Percentiles rank a stretch among this genome's conserved stretches.
phyloP scores from a whole-genome alignment of 208 protist species.

The Balamuthia mandrillaris region DNA sequence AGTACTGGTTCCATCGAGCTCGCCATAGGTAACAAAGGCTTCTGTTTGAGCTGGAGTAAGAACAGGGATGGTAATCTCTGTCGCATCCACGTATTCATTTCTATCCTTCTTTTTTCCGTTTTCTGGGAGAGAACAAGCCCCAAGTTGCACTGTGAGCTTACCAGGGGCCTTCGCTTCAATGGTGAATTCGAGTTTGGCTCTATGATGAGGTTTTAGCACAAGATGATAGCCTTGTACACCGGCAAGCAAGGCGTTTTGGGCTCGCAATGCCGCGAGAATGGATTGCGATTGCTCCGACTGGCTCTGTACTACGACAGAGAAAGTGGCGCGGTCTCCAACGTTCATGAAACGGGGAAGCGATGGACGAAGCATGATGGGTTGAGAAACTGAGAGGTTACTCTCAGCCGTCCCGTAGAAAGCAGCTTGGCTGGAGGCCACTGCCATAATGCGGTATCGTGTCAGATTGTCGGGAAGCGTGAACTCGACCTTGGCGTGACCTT shows the following conservation, averaged over 20 bases:
- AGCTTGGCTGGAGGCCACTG: constrained; percentile 15
- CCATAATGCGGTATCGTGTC: constrained; percentile 33
- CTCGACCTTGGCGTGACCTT: not conserved
- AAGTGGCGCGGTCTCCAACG: not conserved
- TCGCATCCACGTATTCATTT: constrained; percentile 5
- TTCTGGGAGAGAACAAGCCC: too few relatives aligned
- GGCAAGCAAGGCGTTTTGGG: too few relatives aligned
- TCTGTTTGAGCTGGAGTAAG: constrained; percentile 10
- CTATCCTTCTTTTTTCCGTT: too few relatives aligned
- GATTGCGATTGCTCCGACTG: too few relatives aligned
- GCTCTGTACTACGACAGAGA: constrained; percentile 23
- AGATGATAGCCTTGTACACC: too few relatives aligned
- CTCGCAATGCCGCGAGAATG: too few relatives aligned
- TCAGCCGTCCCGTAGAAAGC: constrained; percentile 21
- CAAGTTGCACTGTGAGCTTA: too few relatives aligned
- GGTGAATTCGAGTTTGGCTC: too few relatives aligned
- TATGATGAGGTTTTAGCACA: too few relatives aligned
- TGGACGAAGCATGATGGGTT: too few relatives aligned
- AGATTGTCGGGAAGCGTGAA: constrained; percentile 38
- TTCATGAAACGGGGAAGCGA: constrained; percentile 36
- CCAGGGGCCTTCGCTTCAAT: too few relatives aligned
- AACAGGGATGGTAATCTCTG: not conserved
- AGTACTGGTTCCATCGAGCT: too few relatives aligned
- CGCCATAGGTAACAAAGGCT: constrained; percentile 27
- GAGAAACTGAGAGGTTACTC: constrained; percentile 18